Evolutionary conservation across 345 rosid species (phyloP).

Genomic region (Murraya paniculata): DNA sequence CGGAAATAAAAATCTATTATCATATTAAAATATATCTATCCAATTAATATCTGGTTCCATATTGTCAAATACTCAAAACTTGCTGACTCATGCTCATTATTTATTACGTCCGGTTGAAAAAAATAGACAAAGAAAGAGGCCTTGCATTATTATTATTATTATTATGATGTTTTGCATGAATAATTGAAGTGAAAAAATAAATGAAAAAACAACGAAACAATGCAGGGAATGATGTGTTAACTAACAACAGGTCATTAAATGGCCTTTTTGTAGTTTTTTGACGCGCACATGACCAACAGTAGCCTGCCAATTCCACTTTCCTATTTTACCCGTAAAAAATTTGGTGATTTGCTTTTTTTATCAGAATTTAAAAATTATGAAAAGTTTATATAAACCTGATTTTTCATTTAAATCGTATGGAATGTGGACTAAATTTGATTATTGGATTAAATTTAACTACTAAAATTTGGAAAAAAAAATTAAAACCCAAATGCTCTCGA

Average conservation of each 20-base stretch:
- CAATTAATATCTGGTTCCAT: not conserved
- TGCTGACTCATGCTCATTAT: not conserved
- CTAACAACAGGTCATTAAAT: not conserved
- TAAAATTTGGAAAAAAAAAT: too few relatives aligned
- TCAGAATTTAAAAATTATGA: not conserved
- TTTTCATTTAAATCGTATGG: too few relatives aligned
- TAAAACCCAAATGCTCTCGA: too few relatives aligned
- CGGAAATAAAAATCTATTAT: too few relatives aligned
- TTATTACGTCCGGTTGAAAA: too few relatives aligned
- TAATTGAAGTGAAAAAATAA: not conserved
- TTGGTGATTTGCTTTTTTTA: not conserved
- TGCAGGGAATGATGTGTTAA: not conserved
- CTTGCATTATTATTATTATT: too few relatives aligned
- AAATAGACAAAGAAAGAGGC: too few relatives aligned
- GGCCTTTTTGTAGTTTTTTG: not conserved
- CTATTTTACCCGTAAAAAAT: not conserved
- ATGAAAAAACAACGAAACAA: slow-evolving; percentile 1
- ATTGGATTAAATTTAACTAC: too few relatives aligned
- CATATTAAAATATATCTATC: too few relatives aligned
- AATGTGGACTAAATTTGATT: too few relatives aligned
- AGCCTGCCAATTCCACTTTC: not conserved
- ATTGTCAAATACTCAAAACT: not conserved
- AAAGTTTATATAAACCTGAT: too few relatives aligned
- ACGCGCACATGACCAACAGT: not conserved
- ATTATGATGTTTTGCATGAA: too few relatives aligned